phyloP scores from a whole-genome alignment of 495 filamentous ascomycete genomes.

The Hypoxylon fragiforme region DNA sequence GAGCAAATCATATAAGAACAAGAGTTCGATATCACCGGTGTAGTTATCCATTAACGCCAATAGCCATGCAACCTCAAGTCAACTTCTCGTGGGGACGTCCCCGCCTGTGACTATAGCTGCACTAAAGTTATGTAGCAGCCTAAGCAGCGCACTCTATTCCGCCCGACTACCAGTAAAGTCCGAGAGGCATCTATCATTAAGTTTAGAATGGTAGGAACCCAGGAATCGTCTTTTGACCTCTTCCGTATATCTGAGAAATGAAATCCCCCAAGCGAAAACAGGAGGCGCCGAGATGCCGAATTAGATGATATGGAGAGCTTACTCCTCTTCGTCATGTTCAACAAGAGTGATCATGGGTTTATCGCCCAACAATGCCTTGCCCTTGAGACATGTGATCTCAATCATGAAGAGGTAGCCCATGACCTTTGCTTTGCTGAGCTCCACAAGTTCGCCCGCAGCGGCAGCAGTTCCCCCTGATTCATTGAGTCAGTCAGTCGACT shows the following conservation, averaged over 20 bases:
- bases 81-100: conserved; percentile 20
- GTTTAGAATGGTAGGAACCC: conserved; percentile 17
- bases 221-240: conserved; percentile 20
- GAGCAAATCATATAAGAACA: conserved; percentile 32
- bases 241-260: conserved; percentile 18
- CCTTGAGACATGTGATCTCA: conserved; percentile 93
- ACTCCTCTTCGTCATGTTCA: conserved; percentile 45
- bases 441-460: conserved; percentile 83
- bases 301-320: conserved; percentile 7
- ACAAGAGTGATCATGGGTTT: conserved; percentile 87
- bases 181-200: conserved; percentile 32
- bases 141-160: conserved; percentile 25
- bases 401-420: conserved; percentile 93
- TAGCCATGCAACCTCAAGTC: conserved; percentile 35
- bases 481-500: conserved; percentile 17
- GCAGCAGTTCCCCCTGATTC: conserved; percentile 82
- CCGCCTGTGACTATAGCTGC: conserved; percentile 28
- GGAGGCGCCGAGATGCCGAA: background rate
- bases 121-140: conserved; percentile 22
- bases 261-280: conserved; percentile 16
- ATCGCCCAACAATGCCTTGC: conserved; percentile 78
- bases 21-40: conserved; percentile 20
- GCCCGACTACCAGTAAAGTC: conserved; percentile 22
- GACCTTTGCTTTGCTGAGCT: conserved; percentile 79
- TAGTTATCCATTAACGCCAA: conserved; percentile 34